A percentile compares a stretch with the other conserved stretches of the same genome.
These are phyloP conservation scores for Ochromonadaceae sp. DNA, from an alignment of 352 stramenopile species.

Conservation along the genomic window DNA sequence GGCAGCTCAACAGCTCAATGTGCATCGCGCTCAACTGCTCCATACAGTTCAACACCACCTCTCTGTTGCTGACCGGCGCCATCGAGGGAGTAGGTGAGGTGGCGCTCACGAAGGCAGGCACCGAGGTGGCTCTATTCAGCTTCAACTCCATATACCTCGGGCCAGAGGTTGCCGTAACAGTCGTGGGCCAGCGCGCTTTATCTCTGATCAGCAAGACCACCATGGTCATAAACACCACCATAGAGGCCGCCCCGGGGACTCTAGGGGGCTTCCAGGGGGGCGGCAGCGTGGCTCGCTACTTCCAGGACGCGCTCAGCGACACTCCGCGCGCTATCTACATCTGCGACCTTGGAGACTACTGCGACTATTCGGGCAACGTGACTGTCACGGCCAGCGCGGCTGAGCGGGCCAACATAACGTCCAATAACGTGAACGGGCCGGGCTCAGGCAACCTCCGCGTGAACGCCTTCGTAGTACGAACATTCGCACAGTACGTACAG, in stretches of 20 bases:
- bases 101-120: conserved; percentile 45
- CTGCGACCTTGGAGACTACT: conserved; percentile 5
- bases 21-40: conserved; percentile 29
- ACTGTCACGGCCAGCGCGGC: not conserved
- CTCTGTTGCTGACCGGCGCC: conserved; percentile 49
- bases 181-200: conserved; percentile 64
- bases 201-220: conserved; percentile 71
- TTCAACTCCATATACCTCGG: conserved; percentile 83
- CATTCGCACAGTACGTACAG: conserved; percentile 50
- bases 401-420: not conserved
- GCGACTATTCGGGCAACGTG: not conserved
- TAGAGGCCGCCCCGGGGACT: conserved; percentile 56
- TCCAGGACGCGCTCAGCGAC: conserved; percentile 23
- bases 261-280: conserved; percentile 79
- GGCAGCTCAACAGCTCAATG: conserved; percentile 24
- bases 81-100: conserved; percentile 45
- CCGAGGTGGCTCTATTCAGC: conserved; percentile 79
- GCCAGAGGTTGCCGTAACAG: conserved; percentile 50
- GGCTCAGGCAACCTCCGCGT: conserved; percentile 67
- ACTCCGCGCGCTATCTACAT: conserved; percentile 17
- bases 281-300: conserved; percentile 47
- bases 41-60: conserved; percentile 54
- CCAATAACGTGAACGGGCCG: conserved; percentile 80
- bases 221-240: conserved; percentile 65
- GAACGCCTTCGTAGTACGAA: conserved; percentile 76